These are phyloP conservation scores for Tephrocybe sp. DNA, from an alignment of 768 basidiomycete species.

Conservation along the genomic window DNA sequence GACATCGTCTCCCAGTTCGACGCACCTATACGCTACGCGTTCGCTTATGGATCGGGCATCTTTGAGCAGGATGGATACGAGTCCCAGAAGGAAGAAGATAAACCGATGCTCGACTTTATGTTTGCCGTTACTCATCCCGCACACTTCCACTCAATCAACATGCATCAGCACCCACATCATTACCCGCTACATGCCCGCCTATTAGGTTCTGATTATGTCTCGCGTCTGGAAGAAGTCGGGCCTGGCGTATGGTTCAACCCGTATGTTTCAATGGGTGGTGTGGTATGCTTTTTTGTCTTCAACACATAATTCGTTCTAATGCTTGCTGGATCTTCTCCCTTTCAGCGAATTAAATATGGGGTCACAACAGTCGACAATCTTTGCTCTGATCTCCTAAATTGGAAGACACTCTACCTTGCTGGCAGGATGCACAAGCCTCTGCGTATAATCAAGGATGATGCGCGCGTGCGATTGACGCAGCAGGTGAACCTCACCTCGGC, in stretches of 20 bases:
- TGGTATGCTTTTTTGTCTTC: conserved; percentile 53
- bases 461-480: conserved; percentile 86
- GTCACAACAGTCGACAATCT: conserved; percentile 89
- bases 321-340: not conserved
- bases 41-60: conserved; percentile 96
- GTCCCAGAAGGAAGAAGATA: conserved; percentile 26
- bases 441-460: conserved; percentile 89
- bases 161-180: conserved; percentile 87
- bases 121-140: conserved; percentile 92
- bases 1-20: conserved; percentile 77
- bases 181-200: conserved; percentile 88
- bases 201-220: conserved; percentile 81
- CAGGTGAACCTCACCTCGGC: conserved; percentile 93
- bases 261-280: conserved; percentile 77
- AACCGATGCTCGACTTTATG: conserved; percentile 93
- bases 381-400: conserved; percentile 86
- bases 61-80: conserved; percentile 88
- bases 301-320: not conserved
- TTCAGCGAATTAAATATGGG: conserved; percentile 92
- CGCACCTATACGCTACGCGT: conserved; percentile 93
- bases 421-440: conserved; percentile 98
- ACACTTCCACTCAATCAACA: conserved; percentile 95
- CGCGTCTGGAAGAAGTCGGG: conserved; percentile 65
- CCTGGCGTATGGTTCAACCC: conserved; percentile 98
- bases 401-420: conserved; percentile 90